Evolutionary conservation across 2,329 filamentous ascomycete species (phyloP), one percentile per base, ranked within the genome.

Genomic region (Seiridium cupressi): DNA sequence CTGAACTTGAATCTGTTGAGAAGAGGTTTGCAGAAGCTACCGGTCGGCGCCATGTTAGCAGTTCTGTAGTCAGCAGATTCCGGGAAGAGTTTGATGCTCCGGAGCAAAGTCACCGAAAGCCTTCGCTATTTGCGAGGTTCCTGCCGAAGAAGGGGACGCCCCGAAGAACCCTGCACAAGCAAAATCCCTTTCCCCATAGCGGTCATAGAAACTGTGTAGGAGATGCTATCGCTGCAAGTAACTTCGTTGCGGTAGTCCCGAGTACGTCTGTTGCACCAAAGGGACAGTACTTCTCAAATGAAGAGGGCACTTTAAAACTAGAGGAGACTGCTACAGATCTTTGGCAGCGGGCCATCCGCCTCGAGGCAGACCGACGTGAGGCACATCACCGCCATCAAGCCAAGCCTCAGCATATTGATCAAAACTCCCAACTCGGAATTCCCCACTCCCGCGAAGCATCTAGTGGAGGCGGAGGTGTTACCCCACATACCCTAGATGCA

Each of bases 21-120:
- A 74, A 74, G 59, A 72, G 77, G n/a, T 79, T 81, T 56, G 70
- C 72, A 10, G 65, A 74, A n/a, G 67, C 70, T 4, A 60, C 74
- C 2, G 53, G 71, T 11, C 70, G 69, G 3, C 72, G 68, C 35
- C 72, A 72, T 42, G 68, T 65, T 2, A 66, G 66, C 2, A 57
- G 62, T n/a, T 69, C 68, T 9, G 60, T 75, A 1, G 63, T 63
- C 51, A 80, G 76, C 62, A 77, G 71, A 26, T 81, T 81, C 64
- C 71, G 65, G 8, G 79, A 82, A 60, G 71, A 78, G 4, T 74
- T 80, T 55, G 65, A 73, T 13, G 64, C 63, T 5, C 64, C 60
- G 48, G 35, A 60, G 6, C 60, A 11, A 46, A 13, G 26, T 31
- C 5, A 26, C 5, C 70, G 34, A 32, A 54, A 66, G 51, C 65